Conservation (phyloP, 179 eudicot species). For the Beta macrorhiza region DNA sequence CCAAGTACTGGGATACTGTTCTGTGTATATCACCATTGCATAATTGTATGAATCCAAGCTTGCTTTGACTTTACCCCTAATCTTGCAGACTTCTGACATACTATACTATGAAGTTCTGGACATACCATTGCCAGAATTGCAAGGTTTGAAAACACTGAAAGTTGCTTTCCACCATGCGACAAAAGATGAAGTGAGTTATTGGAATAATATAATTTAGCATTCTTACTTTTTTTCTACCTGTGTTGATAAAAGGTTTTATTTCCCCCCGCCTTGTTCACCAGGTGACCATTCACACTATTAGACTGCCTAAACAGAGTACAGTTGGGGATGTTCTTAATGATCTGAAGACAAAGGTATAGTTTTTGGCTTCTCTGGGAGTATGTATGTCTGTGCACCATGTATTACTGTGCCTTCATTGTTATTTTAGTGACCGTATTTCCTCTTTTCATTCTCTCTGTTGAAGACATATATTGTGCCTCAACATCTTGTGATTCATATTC, state of each 20-base stretch:
- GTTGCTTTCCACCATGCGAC: constrained; percentile 73
- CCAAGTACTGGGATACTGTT: constrained; percentile 43
- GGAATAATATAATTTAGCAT: background rate
- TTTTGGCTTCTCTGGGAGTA: constrained; percentile 10
- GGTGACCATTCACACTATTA: constrained; percentile 64
- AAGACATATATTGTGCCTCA: background rate
- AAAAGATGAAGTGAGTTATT: constrained; percentile 61
- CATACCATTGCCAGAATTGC: constrained; percentile 83
- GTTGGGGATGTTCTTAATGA: constrained; percentile 81
- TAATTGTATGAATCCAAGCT: background rate
- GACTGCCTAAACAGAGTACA: constrained; percentile 84
- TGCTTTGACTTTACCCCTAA: background rate
- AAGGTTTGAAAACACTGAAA: constrained; percentile 75
- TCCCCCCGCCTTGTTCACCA: constrained; percentile 25
- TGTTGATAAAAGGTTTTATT: background rate
- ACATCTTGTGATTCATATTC: background rate
- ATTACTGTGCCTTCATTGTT: background rate
- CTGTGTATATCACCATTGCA: background rate
- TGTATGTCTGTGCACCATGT: background rate
- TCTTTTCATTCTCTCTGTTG: background rate
- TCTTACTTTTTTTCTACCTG: background rate
- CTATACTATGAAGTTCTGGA: constrained; percentile 86
- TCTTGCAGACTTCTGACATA: constrained; percentile 66
- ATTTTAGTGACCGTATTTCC: background rate
- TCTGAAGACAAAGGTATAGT: constrained; percentile 66